Percentiles rank a stretch among this genome's conserved stretches.
phyloP scores from a whole-genome alignment of 257 asterid genomes.

The Lavandula angustifolia region DNA sequence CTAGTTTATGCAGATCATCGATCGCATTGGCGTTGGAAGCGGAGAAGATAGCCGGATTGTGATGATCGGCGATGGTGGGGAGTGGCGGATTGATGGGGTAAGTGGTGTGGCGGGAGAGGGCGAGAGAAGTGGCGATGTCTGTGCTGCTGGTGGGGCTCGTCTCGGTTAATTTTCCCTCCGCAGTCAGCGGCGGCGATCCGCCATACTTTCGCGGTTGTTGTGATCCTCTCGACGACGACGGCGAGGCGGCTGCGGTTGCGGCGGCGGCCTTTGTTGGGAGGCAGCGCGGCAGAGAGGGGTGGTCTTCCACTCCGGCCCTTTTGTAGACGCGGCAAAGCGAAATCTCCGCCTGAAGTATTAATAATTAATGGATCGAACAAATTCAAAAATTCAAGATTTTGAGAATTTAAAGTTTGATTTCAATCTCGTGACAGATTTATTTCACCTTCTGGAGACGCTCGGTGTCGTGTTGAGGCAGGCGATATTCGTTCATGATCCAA shows the following conservation, averaged over 20 bases:
- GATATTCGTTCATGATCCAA: slow-evolving; percentile 98
- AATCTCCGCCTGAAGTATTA: slow-evolving; percentile 80
- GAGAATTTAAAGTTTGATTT: background rate
- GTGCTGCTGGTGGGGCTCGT: slow-evolving; percentile 60
- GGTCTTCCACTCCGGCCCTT: slow-evolving; percentile 91
- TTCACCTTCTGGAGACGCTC: slow-evolving; percentile 81
- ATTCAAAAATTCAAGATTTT: no score
- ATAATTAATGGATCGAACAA: no score
- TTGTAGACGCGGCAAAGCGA: slow-evolving; percentile 94
- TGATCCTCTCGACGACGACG: slow-evolving; percentile 38
- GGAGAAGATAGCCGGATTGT: slow-evolving; percentile 31
- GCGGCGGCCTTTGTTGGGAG: slow-evolving; percentile 40
- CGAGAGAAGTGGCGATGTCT: slow-evolving; percentile 49
- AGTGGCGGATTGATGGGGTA: slow-evolving; percentile 37
- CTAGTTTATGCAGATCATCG: slow-evolving; percentile 75
- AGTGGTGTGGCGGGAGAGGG: slow-evolving; percentile 45
- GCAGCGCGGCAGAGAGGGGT: slow-evolving; percentile 74
- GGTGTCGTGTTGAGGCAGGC: slow-evolving; percentile 85
- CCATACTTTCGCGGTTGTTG: slow-evolving; percentile 19
- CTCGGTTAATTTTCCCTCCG: slow-evolving; percentile 40
- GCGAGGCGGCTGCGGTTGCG: slow-evolving; percentile 25
- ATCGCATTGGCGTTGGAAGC: slow-evolving; percentile 30
- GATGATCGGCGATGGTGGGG: slow-evolving; percentile 34
- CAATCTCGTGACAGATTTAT: no score
- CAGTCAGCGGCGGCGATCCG: slow-evolving; percentile 34